These are phyloP conservation scores for Colletotrichum tropicale DNA, from an alignment of 2,329 filamentous ascomycete species.

Conservation along the genomic window DNA sequence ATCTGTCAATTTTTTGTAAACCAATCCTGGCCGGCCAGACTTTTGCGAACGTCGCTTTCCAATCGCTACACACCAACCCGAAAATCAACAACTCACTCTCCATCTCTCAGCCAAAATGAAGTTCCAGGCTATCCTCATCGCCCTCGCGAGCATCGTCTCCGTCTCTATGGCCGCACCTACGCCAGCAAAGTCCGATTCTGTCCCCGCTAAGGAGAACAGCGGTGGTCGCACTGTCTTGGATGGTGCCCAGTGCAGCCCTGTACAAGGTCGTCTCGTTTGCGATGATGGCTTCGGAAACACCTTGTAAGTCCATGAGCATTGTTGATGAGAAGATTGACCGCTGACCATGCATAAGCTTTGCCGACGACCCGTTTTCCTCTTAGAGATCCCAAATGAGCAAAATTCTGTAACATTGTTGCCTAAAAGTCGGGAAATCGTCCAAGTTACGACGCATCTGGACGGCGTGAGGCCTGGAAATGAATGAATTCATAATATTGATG, in stretches of 20 bases:
- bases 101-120: not conserved
- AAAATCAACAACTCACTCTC: not conserved
- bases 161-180: not conserved
- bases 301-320: not conserved
- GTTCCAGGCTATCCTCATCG: not conserved
- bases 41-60: not conserved
- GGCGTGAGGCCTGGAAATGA: not conserved
- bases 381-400: not conserved
- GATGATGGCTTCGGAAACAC: conserved; percentile 6
- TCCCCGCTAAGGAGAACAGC: conserved; percentile 1
- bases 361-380: conserved; percentile 9
- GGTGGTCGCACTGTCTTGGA: not conserved
- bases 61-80: not conserved
- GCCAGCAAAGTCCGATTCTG: not conserved
- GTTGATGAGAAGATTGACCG: not conserved
- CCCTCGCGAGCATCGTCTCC: not conserved
- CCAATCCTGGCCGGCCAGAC: not conserved
- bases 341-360: not conserved
- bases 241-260: conserved; percentile 4
- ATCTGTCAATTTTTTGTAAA: not conserved
- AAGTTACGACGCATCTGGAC: not conserved
- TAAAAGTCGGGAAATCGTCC: not conserved
- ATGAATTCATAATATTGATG: not conserved
- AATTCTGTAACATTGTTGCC: not conserved
- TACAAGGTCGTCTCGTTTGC: conserved; percentile 6